Percentiles rank a stretch among this genome's conserved stretches.
Evolutionary conservation across 768 basidiomycete species (phyloP).

Genomic region (Hypsizygus marmoreus): DNA sequence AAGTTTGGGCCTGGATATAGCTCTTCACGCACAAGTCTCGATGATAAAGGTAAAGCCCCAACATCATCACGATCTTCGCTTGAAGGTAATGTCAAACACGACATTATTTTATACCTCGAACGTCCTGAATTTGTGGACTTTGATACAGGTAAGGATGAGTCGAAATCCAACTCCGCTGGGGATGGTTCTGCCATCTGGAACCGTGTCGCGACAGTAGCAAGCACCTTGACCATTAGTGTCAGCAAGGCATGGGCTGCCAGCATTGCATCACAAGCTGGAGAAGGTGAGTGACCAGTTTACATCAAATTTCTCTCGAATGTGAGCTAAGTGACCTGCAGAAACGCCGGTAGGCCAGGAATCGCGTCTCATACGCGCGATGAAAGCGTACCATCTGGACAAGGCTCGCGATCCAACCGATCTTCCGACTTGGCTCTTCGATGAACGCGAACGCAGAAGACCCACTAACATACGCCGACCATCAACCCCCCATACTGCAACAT

Average conservation of each 20-base stretch:
- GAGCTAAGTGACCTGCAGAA: constrained; percentile 26
- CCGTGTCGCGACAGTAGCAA: constrained; percentile 55
- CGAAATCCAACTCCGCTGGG: constrained; percentile 15
- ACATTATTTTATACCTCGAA: no score
- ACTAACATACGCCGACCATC: constrained; percentile 3
- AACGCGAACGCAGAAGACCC: constrained; percentile 46
- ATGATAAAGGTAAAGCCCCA: constrained; percentile 31
- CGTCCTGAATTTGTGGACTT: not conserved
- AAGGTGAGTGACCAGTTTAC: constrained; percentile 38
- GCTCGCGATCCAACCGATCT: constrained; percentile 58
- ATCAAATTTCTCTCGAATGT: not conserved
- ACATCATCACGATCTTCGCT: no score
- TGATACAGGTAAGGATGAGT: not conserved
- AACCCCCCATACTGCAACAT: constrained; percentile 1
- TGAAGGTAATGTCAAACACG: no score
- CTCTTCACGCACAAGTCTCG: constrained; percentile 47
- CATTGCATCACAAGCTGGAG: constrained; percentile 40
- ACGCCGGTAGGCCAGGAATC: constrained; percentile 59
- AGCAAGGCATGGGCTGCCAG: constrained; percentile 57
- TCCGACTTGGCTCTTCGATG: constrained; percentile 67
- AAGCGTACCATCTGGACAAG: constrained; percentile 65
- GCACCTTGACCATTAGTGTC: constrained; percentile 55
- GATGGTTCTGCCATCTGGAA: constrained; percentile 56
- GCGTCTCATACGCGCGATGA: constrained; percentile 64
- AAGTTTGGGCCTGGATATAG: constrained; percentile 30